phyloP scores from a whole-genome alignment of 1,284 basidiomycete genomes.

The Ceratobasidium sp. region DNA sequence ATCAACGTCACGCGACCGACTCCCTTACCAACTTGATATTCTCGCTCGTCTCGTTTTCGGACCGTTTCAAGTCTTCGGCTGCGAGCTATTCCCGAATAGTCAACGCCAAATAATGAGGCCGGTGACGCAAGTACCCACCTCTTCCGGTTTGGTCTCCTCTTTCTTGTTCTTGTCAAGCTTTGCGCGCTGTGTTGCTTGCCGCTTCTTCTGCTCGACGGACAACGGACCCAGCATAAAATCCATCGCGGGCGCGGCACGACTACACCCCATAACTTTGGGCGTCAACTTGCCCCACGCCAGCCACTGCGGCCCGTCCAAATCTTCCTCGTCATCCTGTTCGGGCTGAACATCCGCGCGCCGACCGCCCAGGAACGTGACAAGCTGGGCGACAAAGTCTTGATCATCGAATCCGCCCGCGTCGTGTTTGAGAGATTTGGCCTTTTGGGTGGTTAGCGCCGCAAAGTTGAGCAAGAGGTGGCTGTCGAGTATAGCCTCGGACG shows the following conservation, averaged over 20 bases:
- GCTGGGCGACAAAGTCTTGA: constrained; percentile 77
- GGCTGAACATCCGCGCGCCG: constrained; percentile 48
- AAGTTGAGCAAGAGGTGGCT: constrained; percentile 53
- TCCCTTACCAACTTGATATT: constrained; percentile 65
- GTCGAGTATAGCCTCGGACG: constrained; percentile 54
- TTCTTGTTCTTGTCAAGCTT: constrained; percentile 75
- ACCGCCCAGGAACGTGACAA: constrained; percentile 74
- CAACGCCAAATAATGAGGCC: neutral
- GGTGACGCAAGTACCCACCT: constrained; percentile 48
- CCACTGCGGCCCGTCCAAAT: constrained; percentile 55
- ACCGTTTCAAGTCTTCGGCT: constrained; percentile 75
- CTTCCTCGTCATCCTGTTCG: constrained; percentile 52
- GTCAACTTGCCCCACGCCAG: constrained; percentile 78
- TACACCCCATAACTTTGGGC: constrained; percentile 72
- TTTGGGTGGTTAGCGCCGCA: constrained; percentile 55
- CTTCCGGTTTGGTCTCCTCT: constrained; percentile 70
- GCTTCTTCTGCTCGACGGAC: constrained; percentile 75
- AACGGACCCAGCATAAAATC: constrained; percentile 85
- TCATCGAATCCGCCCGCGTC: constrained; percentile 80
- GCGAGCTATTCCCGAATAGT: constrained; percentile 53
- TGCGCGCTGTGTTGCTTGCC: constrained; percentile 62
- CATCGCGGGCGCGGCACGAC: constrained; percentile 70
- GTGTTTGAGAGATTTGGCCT: constrained; percentile 84
- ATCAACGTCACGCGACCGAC: neutral
- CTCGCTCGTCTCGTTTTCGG: constrained; percentile 81